Evolutionary conservation across 805 yeast species (phyloP), one percentile per base, ranked within the genome.

Genomic region (Starmerella khaoyaiensis): DNA sequence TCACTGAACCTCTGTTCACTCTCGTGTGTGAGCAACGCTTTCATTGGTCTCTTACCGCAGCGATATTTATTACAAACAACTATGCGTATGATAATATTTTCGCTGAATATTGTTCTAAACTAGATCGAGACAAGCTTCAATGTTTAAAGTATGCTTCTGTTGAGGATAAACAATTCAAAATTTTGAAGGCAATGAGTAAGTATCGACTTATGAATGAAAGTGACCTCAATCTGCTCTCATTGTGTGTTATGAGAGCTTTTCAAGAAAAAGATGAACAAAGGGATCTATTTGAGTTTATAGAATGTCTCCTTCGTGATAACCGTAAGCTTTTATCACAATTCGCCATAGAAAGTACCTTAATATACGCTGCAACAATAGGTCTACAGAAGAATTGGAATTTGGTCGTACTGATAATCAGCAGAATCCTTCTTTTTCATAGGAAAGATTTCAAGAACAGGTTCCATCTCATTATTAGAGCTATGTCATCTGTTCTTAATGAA

Each of bases 361-460:
- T 67, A 4, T 44, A 68, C 14, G 45, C 66, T 4, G 51, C 64
- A 3, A 51, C 9, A 22, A 2, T 21, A n/a, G 35, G 25, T 18
- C 16, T 5, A 2, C 20, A 19, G 14, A 5, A 4, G 15, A 5
- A 15, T 14, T 41, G 42, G 40, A 31, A 19, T 11, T 20, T 9
- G 18, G 10, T 23, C 4, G 33, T 18, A 8, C 69, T 68, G 37
- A 58, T 73, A 0, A 48, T 79, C 19, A 75, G 94, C 0, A 66
- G 68, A 25, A 58, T 80, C 2, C 54, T 86, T 7, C 59, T 82
- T 20, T 67, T 67, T 51, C 90, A 82, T 49, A 68, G 95, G 36
- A 71, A 63, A 52, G 69, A 83, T 50, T 59, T 86, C 15, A 64
- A 76, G 0, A 72, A 76, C 25, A 72, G 96, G 52, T 75, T 80